A percentile compares a stretch with the other conserved stretches of the same genome.
Conservation (phyloP, 768 basidiomycete genomes). For the Kwoniella botswanensis region DNA sequence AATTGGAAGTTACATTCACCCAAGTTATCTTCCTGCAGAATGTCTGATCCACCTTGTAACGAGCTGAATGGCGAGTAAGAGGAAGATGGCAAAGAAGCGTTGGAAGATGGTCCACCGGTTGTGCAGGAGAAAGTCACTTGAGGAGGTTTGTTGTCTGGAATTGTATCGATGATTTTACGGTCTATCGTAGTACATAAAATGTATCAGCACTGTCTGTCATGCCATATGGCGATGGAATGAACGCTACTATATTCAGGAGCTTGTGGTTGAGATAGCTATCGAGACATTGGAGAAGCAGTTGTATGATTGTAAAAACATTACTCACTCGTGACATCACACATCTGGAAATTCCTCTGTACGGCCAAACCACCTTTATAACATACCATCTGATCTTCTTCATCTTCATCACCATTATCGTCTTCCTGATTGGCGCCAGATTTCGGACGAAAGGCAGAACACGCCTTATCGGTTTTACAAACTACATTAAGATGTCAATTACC, state of each 20-base stretch:
- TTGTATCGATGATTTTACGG: slow-evolving; percentile 90
- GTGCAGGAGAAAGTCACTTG: slow-evolving; percentile 94
- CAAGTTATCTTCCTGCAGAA: slow-evolving; percentile 61
- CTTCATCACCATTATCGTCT: slow-evolving; percentile 61
- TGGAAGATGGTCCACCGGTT: slow-evolving; percentile 48
- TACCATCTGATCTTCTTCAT: slow-evolving; percentile 71
- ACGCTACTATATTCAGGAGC: too few relatives aligned
- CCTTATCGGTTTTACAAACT: slow-evolving; percentile 85
- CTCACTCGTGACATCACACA: slow-evolving; percentile 97
- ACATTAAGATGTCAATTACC: not conserved
- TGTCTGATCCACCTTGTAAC: slow-evolving; percentile 12
- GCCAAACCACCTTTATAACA: slow-evolving; percentile 93
- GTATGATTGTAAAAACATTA: slow-evolving; percentile 63
- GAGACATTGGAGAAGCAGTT: slow-evolving; percentile 64
- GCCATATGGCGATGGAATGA: too few relatives aligned
- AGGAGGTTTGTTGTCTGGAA: slow-evolving; percentile 80
- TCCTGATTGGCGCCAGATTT: slow-evolving; percentile 27
- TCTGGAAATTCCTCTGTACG: slow-evolving; percentile 93
- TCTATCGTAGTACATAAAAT: slow-evolving; percentile 62
- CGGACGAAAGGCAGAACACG: slow-evolving; percentile 78
- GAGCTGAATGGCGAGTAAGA: slow-evolving; percentile 32
- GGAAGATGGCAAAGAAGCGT: slow-evolving; percentile 26
- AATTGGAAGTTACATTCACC: slow-evolving; percentile 91
- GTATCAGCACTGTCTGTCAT: slow-evolving; percentile 59
- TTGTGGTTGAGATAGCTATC: too few relatives aligned